Conservation (phyloP, 2,329 filamentous ascomycete species). For the Ceratocystis cubensis region DNA sequence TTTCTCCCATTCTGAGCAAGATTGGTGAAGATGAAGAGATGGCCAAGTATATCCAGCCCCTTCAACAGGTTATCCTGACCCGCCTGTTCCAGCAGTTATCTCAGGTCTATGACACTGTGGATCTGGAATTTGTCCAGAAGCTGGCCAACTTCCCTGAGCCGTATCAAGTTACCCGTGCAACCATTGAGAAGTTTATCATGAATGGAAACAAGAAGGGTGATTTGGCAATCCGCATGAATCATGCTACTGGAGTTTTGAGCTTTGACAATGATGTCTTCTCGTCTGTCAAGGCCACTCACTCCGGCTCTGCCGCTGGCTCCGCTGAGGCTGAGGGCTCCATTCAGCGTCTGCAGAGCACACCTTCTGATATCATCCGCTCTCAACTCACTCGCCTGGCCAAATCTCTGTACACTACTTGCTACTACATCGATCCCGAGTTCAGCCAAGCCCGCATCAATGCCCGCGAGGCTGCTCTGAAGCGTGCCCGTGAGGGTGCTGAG, state of each 20-base stretch:
- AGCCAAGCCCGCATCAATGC: constrained; percentile 69
- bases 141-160: constrained; percentile 93
- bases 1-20: constrained; percentile 86
- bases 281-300: constrained; percentile 80
- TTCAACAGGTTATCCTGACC: constrained; percentile 97
- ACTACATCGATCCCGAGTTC: constrained; percentile 86
- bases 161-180: constrained; percentile 79
- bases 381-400: constrained; percentile 87
- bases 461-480: constrained; percentile 65
- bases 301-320: constrained; percentile 72
- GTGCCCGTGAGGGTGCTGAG: constrained; percentile 77
- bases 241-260: constrained; percentile 85
- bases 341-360: constrained; percentile 92
- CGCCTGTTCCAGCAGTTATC: constrained; percentile 97
- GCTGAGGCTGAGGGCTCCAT: constrained; percentile 80
- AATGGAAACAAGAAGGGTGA: constrained; percentile 99
- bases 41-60: constrained; percentile 88
- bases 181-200: constrained; percentile 99
- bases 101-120: constrained; percentile 96
- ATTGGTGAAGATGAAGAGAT: constrained; percentile 91
- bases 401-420: constrained; percentile 82
- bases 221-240: constrained; percentile 87
- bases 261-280: constrained; percentile 99
- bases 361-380: constrained; percentile 91
- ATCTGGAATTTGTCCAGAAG: constrained; percentile 82